Evolutionary conservation across 768 basidiomycete genomes (phyloP).

Genomic region (Boletus vinaceobasis): DNA sequence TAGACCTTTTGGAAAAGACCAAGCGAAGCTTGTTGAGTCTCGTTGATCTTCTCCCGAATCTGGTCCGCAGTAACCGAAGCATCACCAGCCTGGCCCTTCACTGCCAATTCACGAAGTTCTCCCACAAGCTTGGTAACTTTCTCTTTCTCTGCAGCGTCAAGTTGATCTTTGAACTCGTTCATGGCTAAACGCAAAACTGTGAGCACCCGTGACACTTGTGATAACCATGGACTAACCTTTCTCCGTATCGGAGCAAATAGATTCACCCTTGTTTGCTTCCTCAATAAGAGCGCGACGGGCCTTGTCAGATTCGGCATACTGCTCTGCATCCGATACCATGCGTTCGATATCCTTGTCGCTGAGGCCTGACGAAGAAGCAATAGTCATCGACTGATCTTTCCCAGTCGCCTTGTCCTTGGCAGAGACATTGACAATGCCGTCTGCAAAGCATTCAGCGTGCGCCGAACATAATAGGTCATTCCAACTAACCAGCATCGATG

Average conservation of each 20-base stretch:
- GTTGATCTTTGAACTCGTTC: slow-evolving; percentile 96
- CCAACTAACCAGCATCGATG: slow-evolving; percentile 80
- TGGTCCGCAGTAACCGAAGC: slow-evolving; percentile 74
- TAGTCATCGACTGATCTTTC: slow-evolving; percentile 95
- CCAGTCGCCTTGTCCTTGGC: slow-evolving; percentile 92
- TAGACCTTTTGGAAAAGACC: slow-evolving; percentile 98
- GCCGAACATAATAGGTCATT: neutral
- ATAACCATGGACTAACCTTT: slow-evolving; percentile 56
- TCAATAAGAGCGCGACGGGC: slow-evolving; percentile 84
- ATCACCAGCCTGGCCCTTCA: slow-evolving; percentile 88
- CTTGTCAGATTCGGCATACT: slow-evolving; percentile 93
- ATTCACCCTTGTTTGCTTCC: slow-evolving; percentile 95
- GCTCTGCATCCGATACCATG: slow-evolving; percentile 94
- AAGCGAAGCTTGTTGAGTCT: slow-evolving; percentile 92
- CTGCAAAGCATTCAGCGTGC: slow-evolving; percentile 31
- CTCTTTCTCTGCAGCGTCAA: slow-evolving; percentile 88
- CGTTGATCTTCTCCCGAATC: slow-evolving; percentile 90
- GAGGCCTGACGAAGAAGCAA: slow-evolving; percentile 95
- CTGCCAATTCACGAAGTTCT: slow-evolving; percentile 85
- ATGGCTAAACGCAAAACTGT: slow-evolving; percentile 53
- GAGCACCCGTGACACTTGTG: neutral
- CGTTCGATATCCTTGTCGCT: slow-evolving; percentile 95
- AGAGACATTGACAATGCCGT: slow-evolving; percentile 95
- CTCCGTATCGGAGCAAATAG: slow-evolving; percentile 91
- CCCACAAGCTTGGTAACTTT: slow-evolving; percentile 84